These are phyloP conservation scores for Raffaelea deltoideospora DNA, from an alignment of 2,329 filamentous ascomycete genomes.

Conservation along the genomic window DNA sequence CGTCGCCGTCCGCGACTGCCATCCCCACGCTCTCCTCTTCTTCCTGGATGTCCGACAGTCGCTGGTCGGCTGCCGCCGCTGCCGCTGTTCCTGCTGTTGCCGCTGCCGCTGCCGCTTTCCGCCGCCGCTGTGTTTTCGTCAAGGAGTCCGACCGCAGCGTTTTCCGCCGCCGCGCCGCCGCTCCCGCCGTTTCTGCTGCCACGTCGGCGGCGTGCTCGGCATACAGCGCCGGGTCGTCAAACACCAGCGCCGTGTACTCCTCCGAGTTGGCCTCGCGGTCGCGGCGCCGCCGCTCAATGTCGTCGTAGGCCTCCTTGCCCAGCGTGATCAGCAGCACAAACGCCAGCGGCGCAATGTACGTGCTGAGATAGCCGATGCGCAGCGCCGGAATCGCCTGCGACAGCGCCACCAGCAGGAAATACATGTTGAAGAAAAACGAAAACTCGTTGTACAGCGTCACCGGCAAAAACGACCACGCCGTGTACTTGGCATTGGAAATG, in stretches of 20 bases:
- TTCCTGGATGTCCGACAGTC: conserved; percentile 52
- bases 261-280: conserved; percentile 94
- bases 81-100: neutral
- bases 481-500: conserved; percentile 96
- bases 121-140: conserved; percentile 22
- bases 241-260: conserved; percentile 62
- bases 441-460: conserved; percentile 96
- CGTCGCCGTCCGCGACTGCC: conserved; percentile 14
- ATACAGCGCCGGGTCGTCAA: conserved; percentile 48
- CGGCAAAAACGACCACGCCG: conserved; percentile 83
- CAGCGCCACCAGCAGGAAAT: conserved; percentile 87
- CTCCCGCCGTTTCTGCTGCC: neutral
- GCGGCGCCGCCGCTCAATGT: conserved; percentile 69
- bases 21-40: conserved; percentile 44
- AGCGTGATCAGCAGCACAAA: conserved; percentile 88
- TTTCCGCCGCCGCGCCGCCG: conserved; percentile 18
- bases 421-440: conserved; percentile 99
- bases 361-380: conserved; percentile 85
- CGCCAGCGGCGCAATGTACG: conserved; percentile 80
- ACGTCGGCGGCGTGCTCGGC: conserved; percentile 11
- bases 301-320: conserved; percentile 90
- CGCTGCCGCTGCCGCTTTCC: conserved; percentile 7
- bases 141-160: conserved; percentile 30
- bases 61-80: conserved; percentile 10
- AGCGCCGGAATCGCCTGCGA: conserved; percentile 84